A percentile compares a stretch with the other conserved stretches of the same genome.
Evolutionary conservation across 2,329 filamentous ascomycete genomes (phyloP).

Genomic region (Reticulascus tulasneorum): DNA sequence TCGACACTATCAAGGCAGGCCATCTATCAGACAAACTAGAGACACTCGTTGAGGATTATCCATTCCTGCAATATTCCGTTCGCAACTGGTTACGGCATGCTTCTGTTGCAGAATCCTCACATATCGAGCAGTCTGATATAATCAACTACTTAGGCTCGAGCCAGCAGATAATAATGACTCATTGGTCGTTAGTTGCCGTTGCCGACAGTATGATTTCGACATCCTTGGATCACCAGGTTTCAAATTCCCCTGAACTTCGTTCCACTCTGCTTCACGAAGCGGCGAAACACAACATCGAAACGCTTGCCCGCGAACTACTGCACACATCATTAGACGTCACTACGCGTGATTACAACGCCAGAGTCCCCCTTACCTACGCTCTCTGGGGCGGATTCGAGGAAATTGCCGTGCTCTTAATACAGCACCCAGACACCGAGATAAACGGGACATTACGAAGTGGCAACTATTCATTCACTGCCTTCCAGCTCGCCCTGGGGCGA

Average conservation of each 20-base stretch:
- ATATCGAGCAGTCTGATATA: not conserved
- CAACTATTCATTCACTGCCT: not conserved
- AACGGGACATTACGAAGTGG: not conserved
- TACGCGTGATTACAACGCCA: not conserved
- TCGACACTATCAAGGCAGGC: not conserved
- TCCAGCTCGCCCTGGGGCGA: not conserved
- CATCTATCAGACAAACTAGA: not conserved
- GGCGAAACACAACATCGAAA: constrained; percentile 1
- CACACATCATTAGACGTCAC: not conserved
- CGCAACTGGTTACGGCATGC: not conserved
- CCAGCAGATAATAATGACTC: not conserved
- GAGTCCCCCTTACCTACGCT: not conserved
- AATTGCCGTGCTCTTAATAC: not conserved
- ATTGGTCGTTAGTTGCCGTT: not conserved
- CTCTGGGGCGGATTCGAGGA: not conserved
- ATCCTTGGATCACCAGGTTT: not conserved
- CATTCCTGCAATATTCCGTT: not conserved
- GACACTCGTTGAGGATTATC: not conserved
- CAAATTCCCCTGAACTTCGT: not conserved
- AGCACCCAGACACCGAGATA: not conserved
- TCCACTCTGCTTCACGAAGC: not conserved
- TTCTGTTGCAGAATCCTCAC: not conserved
- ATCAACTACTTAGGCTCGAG: not conserved
- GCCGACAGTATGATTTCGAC: not conserved
- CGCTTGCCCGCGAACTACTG: not conserved